phyloP scores from a whole-genome alignment of 768 basidiomycete species.

The Tubosaeta sp. region DNA sequence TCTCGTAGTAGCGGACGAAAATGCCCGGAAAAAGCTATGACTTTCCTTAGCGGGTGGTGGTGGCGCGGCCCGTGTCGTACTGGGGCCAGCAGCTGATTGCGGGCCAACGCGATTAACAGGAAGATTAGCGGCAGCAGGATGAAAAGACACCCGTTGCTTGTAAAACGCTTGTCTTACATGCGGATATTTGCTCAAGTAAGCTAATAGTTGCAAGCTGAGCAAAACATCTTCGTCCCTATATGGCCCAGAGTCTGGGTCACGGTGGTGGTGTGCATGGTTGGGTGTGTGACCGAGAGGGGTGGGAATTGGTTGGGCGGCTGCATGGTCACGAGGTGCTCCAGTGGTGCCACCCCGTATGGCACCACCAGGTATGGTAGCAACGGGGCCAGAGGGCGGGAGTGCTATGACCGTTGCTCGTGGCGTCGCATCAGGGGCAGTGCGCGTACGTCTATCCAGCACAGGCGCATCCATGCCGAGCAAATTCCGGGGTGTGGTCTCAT shows the following conservation, averaged over 20 bases:
- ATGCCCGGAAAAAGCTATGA: slow-evolving; percentile 44
- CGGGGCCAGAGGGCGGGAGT: slow-evolving; percentile 38
- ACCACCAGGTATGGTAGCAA: slow-evolving; percentile 10
- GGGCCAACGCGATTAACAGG: slow-evolving; percentile 27
- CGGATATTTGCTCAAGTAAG: slow-evolving; percentile 96
- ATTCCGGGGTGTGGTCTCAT: slow-evolving; percentile 26
- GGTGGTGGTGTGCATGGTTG: slow-evolving; percentile 37
- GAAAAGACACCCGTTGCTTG: slow-evolving; percentile 77
- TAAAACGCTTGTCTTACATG: slow-evolving; percentile 97
- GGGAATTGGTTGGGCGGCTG: slow-evolving; percentile 8
- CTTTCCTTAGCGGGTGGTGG: slow-evolving; percentile 30
- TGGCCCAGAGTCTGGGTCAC: slow-evolving; percentile 49
- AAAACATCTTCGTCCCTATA: slow-evolving; percentile 95
- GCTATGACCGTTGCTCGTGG: slow-evolving; percentile 59
- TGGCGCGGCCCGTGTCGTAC: slow-evolving; percentile 13
- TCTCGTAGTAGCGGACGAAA: slow-evolving; percentile 39
- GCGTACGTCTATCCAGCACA: slow-evolving; percentile 29
- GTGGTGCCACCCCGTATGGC: slow-evolving; percentile 10
- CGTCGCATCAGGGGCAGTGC: slow-evolving; percentile 53
- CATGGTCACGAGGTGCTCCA: slow-evolving; percentile 17
- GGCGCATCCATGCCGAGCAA: slow-evolving; percentile 25
- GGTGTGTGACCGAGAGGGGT: slow-evolving; percentile 18
- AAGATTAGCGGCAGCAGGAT: slow-evolving; percentile 59
- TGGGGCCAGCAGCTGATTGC: slow-evolving; percentile 26
- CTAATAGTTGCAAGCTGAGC: slow-evolving; percentile 85